Base-by-base conservation (phyloP, 2,329 filamentous ascomycete species). In the Penicillium crustosum region DNA sequence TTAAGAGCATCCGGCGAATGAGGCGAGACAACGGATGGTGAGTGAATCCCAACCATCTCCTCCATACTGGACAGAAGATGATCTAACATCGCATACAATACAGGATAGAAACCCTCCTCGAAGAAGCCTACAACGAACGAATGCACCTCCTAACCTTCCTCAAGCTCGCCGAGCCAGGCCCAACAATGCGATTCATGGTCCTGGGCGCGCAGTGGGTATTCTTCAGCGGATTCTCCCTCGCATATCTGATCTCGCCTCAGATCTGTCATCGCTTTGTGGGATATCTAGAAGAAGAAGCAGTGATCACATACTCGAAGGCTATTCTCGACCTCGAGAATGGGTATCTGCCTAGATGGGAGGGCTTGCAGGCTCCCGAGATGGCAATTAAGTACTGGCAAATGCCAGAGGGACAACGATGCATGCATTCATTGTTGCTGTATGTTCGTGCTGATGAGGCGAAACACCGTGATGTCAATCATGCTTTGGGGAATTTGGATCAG, bases 211-310 rank as follows among this genome's bases (percentile, higher is more conserved):
- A 97, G 75, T 93, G 93, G 38, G 90, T 97, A 66, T 97, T 96
- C 81, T 97, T 95, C 84, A 97, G 97, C 78, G 84, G 86, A 63
- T 85, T 97, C 73, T 97, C 97, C 81, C 61, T 96, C 61, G 83
- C 88, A 47, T 97, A 97, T 77, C 86, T 97, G 41, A 70, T 96
- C 61, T 91, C 88, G 2, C 93, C 94, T 8, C 86, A 87, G 61
- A 93, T 90, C 61, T 93, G 90, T 68, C 94, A 97, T 75, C 89
- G 94, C 47, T 97, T 97, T 75, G 93, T 97, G 53, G 93, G 92
- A 1, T 97, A 97, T 68, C 85, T 97, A 17, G 94, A 97, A 75
- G 93, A 97, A 75, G 93, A 97, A 77, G 93, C 93, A 12, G 92
- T 96, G 1, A 83, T 94, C 69, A 97, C 93, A 0, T 97, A 97